phyloP scores from a whole-genome alignment of 176 grass and related monocot species.

The Cocos nucifera region DNA sequence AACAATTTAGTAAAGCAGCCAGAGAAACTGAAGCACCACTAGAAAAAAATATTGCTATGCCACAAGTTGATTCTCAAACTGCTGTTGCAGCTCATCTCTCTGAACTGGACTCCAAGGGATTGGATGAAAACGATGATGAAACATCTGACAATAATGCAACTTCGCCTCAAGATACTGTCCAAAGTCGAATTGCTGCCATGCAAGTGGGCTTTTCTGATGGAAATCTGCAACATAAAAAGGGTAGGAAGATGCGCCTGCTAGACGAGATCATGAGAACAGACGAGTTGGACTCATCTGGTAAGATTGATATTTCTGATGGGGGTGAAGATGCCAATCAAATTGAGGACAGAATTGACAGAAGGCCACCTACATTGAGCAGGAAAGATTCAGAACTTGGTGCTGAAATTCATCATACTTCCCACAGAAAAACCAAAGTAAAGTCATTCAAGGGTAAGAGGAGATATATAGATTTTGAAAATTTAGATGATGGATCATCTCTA shows the following conservation, averaged over 20 bases:
- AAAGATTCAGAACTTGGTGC: conserved; percentile 17
- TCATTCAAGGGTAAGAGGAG: conserved; percentile 23
- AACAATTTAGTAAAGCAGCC: conserved; percentile 21
- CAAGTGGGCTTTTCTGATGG: conserved; percentile 20
- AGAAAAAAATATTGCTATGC: not conserved
- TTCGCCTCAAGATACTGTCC: too few species aligned
- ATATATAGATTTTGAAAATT: conserved; percentile 25
- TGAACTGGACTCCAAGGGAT: not conserved
- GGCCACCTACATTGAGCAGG: conserved; percentile 3
- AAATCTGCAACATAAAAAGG: conserved; percentile 35
- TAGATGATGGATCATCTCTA: conserved; percentile 51
- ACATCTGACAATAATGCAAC: too few species aligned
- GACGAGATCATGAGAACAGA: conserved; percentile 45
- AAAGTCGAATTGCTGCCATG: conserved; percentile 9
- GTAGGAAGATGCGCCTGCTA: conserved; percentile 40
- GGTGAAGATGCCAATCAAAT: conserved; percentile 11
- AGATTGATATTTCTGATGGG: conserved; percentile 18
- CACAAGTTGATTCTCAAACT: not conserved
- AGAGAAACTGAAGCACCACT: conserved; percentile 22
- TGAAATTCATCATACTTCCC: conserved; percentile 16
- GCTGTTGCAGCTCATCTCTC: not conserved
- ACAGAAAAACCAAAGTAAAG: conserved; percentile 11
- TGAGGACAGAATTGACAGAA: conserved; percentile 23
- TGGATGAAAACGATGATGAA: too few species aligned
- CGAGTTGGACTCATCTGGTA: conserved; percentile 1